Conservation (phyloP, 345 rosid species). For the Eutrema yunnanense region DNA sequence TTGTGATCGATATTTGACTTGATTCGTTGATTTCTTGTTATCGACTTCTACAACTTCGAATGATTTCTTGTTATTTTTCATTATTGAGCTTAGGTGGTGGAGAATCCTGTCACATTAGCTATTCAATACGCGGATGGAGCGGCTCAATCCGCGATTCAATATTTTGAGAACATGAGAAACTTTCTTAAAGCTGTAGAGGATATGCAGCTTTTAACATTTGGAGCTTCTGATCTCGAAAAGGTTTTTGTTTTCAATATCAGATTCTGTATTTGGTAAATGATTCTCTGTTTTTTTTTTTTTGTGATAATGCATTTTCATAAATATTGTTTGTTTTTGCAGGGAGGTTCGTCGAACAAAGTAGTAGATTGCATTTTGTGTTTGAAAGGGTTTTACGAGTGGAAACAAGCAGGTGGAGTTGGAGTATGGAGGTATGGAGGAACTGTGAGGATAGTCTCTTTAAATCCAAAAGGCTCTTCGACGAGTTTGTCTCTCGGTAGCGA, state of each 20-base stretch:
- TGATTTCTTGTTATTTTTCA: not conserved
- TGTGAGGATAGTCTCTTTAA: slow-evolving; percentile 71
- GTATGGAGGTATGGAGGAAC: slow-evolving; percentile 98
- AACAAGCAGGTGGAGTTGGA: slow-evolving; percentile 87
- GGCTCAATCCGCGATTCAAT: slow-evolving; percentile 97
- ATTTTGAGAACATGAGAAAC: slow-evolving; percentile 96
- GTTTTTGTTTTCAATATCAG: slow-evolving; percentile 21
- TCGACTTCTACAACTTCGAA: not conserved
- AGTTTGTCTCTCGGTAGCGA: slow-evolving; percentile 62
- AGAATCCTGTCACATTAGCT: slow-evolving; percentile 51
- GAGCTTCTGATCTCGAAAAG: slow-evolving; percentile 93
- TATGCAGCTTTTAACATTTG: slow-evolving; percentile 95
- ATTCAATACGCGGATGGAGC: slow-evolving; percentile 83
- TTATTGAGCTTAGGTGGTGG: slow-evolving; percentile 52
- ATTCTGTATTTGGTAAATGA: not conserved
- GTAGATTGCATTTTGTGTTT: slow-evolving; percentile 95
- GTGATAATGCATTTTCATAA: not conserved
- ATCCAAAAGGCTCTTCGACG: slow-evolving; percentile 56
- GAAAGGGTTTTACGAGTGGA: slow-evolving; percentile 95
- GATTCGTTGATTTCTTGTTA: not conserved
- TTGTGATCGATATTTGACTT: not conserved
- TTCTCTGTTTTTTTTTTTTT: too few species aligned
- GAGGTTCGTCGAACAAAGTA: slow-evolving; percentile 89
- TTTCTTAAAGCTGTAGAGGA: slow-evolving; percentile 84
- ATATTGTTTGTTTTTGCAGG: slow-evolving; percentile 32